Evolutionary conservation across 2,329 filamentous ascomycete species (phyloP).

Genomic region (Pseudogymnoascus sp.): DNA sequence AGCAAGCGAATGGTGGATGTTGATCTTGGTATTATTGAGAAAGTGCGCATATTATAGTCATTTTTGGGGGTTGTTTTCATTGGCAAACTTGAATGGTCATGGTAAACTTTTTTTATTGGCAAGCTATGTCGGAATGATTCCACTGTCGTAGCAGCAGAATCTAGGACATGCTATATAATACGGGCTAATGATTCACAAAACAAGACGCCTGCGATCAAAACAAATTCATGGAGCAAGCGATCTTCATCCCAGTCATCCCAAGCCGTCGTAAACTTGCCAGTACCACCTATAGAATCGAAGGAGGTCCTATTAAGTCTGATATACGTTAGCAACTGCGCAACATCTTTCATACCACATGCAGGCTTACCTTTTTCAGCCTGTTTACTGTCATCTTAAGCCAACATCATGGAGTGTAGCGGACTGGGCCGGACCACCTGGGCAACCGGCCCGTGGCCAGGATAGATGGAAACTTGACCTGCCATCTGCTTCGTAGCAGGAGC

Average conservation of each 20-base stretch:
- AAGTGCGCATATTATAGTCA: not conserved
- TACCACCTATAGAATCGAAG: not conserved
- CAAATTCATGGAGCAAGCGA: slow-evolving; percentile 11
- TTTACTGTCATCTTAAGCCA: slow-evolving; percentile 27
- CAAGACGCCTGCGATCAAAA: slow-evolving; percentile 10
- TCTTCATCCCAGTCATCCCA: slow-evolving; percentile 10
- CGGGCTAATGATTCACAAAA: slow-evolving; percentile 9
- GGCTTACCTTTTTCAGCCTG: slow-evolving; percentile 1
- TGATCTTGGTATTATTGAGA: not conserved
- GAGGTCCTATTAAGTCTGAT: not conserved
- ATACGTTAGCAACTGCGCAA: not conserved
- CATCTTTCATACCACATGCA: not conserved
- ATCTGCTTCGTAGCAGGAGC: slow-evolving; percentile 37
- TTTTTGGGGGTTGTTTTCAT: not conserved
- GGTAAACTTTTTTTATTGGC: slow-evolving; percentile 8
- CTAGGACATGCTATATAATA: slow-evolving; percentile 2
- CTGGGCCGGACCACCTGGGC: slow-evolving; percentile 50
- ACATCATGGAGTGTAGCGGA: slow-evolving; percentile 63
- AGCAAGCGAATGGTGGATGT: not conserved
- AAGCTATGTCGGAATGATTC: slow-evolving; percentile 3
- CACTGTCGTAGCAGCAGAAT: not conserved
- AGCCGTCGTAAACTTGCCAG: slow-evolving; percentile 7
- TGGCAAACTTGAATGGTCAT: not conserved
- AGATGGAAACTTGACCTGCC: slow-evolving; percentile 33
- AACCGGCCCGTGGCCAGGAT: slow-evolving; percentile 30